Base-by-base conservation (phyloP, 257 asterid genomes). In the Buddleja alternifolia region DNA sequence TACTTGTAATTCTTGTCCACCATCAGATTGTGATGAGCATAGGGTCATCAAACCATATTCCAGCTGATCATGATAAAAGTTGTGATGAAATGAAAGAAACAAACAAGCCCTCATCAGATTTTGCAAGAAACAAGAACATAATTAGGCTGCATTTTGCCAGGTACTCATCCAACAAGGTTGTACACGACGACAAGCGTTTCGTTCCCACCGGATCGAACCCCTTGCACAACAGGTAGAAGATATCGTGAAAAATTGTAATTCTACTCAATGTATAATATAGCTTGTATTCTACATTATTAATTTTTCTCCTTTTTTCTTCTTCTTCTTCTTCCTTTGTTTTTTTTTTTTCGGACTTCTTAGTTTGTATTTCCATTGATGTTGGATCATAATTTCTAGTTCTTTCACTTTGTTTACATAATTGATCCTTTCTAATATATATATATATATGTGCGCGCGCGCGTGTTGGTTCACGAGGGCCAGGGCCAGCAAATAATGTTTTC, bases 181-280 rank as follows among this genome's bases (percentile, higher is more conserved):
- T 12, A 42, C 67, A 60, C 7, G 66, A 82, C 5, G 74, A 79
- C 34, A 88, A 85, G 74, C 83, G 92, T 3, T 63, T 69, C 55
- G 88, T 88, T 50, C 95, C 95, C 9, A 81, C 88, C 0, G 90
- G 95, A 15, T 78, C 95, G 19, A 88, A 88, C 80, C 95, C 92
- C 6, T 67, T 88, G 81, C 92, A 85, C 67, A 88, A 88, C 85
- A 77, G 85, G 82, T 83, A 79, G 85, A 60, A 29, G n/a, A 42
- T 42, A 29, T 29, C 34, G 34, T n/a, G n/a, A n/a, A n/a, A 29
- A 29, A 29, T 29, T 29, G 2, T 1, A 29, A 29, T 29, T 29
- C 34, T 29, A 29, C 34, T 29, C 34, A 29, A 29, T 29, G 5
- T 29, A 29, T 29, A 29, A 29, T 29, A 14, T 7, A 19, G 19